Evolutionary conservation across 2,329 filamentous ascomycete species (phyloP).

Genomic region (Ambrosiella beaveri): DNA sequence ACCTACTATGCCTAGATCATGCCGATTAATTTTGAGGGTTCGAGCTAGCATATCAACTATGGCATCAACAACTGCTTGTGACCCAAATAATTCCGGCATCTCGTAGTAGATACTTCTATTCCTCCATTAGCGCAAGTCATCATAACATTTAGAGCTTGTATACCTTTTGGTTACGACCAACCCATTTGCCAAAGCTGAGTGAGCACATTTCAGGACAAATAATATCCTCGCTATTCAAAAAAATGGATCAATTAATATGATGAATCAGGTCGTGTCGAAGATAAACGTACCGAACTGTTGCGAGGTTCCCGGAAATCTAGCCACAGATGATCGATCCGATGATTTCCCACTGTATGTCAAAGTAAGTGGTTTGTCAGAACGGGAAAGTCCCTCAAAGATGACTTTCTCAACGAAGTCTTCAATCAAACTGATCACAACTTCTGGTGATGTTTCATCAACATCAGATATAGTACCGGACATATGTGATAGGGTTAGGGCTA

Average conservation of each 20-base stretch:
- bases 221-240: slow-evolving; percentile 36
- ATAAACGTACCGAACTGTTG: not conserved
- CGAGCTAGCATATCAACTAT: slow-evolving; percentile 59
- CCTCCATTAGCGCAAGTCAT: not conserved
- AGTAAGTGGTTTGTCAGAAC: not conserved
- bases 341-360: not conserved
- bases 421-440: not conserved
- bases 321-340: not conserved
- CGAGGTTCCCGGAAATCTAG: not conserved
- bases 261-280: not conserved
- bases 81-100: slow-evolving; percentile 52
- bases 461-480: no score
- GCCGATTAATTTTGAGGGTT: slow-evolving; percentile 47
- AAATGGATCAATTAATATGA: not conserved
- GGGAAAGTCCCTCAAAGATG: not conserved
- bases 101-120: slow-evolving; percentile 65
- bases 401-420: slow-evolving; percentile 3
- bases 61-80: slow-evolving; percentile 49
- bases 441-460: not conserved
- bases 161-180: slow-evolving; percentile 45
- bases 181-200: slow-evolving; percentile 38
- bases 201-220: slow-evolving; percentile 40
- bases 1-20: slow-evolving; percentile 50
- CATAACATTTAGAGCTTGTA: slow-evolving; percentile 3
- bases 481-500: no score